phyloP scores from a whole-genome alignment of 371 early-diverging fungal species.

The Apophysomyces ossiformis region DNA sequence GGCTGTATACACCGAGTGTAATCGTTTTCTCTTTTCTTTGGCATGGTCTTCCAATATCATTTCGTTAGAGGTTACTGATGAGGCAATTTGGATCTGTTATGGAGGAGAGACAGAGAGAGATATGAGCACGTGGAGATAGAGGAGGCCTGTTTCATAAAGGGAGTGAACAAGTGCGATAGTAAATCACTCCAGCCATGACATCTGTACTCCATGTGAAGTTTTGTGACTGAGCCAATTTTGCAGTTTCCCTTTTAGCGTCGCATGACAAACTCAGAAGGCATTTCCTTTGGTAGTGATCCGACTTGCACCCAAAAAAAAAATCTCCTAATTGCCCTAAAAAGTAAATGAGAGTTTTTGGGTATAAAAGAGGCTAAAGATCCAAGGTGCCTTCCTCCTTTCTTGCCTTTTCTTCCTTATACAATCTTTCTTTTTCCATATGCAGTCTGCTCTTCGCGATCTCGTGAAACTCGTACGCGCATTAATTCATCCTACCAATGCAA shows the following conservation, averaged over 20 bases:
- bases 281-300: constrained; percentile 3
- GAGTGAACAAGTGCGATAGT: constrained; percentile 3
- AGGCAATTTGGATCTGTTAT: neutral
- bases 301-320: constrained; percentile 1
- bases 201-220: constrained; percentile 6
- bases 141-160: neutral
- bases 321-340: neutral
- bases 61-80: neutral
- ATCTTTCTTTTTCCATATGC: neutral
- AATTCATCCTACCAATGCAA: constrained; percentile 13
- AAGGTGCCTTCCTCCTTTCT: neutral
- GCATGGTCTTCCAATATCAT: no score
- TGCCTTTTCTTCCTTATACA: neutral
- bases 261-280: neutral
- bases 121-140: neutral
- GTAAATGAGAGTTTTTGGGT: neutral
- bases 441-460: constrained; percentile 2
- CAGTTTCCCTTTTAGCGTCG: neutral
- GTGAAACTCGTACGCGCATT: constrained; percentile 13
- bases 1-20: no score
- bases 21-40: neutral
- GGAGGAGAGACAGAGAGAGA: neutral
- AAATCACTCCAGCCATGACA: constrained; percentile 4
- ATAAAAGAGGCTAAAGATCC: neutral
- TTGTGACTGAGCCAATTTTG: constrained; percentile 6